Evolutionary conservation across 495 filamentous ascomycete genomes (phyloP).

Genomic region (Penicillium coprophilum): DNA sequence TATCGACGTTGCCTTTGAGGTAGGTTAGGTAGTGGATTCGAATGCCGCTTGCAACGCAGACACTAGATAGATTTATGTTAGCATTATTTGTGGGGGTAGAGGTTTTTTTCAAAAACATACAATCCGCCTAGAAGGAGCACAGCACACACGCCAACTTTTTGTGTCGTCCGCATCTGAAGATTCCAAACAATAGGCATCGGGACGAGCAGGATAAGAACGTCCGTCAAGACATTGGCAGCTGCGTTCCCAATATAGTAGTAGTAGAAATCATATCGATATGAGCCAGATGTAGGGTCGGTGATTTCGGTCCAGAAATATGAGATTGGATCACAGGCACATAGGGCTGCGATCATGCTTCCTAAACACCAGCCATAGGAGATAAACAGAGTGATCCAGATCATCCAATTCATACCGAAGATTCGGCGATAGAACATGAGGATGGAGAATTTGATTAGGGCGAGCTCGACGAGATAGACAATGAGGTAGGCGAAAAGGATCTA

Average conservation of each 20-base stretch:
- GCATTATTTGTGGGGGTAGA: neutral
- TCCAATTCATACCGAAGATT: conserved; percentile 21
- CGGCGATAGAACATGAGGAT: conserved; percentile 30
- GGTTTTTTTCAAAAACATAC: conserved; percentile 11
- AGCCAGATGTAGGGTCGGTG: conserved; percentile 7
- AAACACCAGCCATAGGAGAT: conserved; percentile 15
- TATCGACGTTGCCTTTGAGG: conserved; percentile 27
- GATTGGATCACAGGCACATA: conserved; percentile 13
- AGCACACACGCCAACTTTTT: conserved; percentile 46
- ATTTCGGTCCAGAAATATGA: conserved; percentile 24
- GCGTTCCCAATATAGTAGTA: conserved; percentile 44
- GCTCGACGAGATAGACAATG: conserved; percentile 22
- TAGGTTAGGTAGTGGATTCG: conserved; percentile 32
- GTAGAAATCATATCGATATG: conserved; percentile 21
- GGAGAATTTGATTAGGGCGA: conserved; percentile 22
- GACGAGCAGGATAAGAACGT: conserved; percentile 52
- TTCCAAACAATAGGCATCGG: conserved; percentile 47
- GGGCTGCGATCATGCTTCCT: conserved; percentile 21
- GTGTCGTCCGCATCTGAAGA: conserved; percentile 42
- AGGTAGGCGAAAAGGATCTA: conserved; percentile 22
- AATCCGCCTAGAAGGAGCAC: conserved; percentile 51
- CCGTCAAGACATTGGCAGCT: conserved; percentile 50
- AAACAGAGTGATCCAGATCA: conserved; percentile 12
- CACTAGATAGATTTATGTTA: conserved; percentile 13
- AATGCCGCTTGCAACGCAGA: conserved; percentile 23